A percentile compares a stretch with the other conserved stretches of the same genome.
These are phyloP conservation scores for Funneliformis mosseae DNA, from an alignment of 192 early-diverging fungal species.

Conservation along the genomic window DNA sequence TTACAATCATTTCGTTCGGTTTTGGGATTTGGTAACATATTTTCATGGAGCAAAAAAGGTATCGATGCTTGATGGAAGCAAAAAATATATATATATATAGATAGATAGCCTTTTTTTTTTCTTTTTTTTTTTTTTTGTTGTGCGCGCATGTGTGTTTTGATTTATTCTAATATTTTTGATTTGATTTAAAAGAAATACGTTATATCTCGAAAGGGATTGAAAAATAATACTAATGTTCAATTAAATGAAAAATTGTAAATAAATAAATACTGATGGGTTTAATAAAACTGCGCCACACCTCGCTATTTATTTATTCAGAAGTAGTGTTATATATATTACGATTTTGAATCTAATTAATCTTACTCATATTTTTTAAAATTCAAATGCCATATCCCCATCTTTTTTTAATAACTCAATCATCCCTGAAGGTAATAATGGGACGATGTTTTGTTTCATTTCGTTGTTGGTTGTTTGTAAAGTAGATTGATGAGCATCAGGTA, in stretches of 20 bases:
- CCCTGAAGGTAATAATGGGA: constrained; percentile 69
- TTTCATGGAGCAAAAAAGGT: not conserved
- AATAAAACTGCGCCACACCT: not conserved
- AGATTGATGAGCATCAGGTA: constrained; percentile 34
- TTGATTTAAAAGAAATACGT: too few relatives aligned
- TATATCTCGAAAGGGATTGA: too few relatives aligned
- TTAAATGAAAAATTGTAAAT: too few relatives aligned
- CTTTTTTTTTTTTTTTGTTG: too few relatives aligned
- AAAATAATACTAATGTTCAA: too few relatives aligned
- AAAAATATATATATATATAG: too few relatives aligned
- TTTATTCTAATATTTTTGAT: too few relatives aligned
- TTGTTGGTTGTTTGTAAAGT: constrained; percentile 40
- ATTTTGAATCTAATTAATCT: not conserved
- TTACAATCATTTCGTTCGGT: not conserved
- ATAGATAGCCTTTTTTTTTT: too few relatives aligned
- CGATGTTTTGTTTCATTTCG: constrained; percentile 31
- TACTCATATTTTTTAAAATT: constrained; percentile 30
- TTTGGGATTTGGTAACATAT: not conserved
- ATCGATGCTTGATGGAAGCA: not conserved
- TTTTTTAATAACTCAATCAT: constrained; percentile 73
- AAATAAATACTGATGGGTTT: not conserved
- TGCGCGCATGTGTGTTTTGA: too few relatives aligned
- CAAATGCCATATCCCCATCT: constrained; percentile 64
- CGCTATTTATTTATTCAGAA: too few relatives aligned
- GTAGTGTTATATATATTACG: too few relatives aligned